These are phyloP conservation scores for Theileria equi DNA, from an alignment of 169 alveolate genomes.

Conservation along the genomic window DNA sequence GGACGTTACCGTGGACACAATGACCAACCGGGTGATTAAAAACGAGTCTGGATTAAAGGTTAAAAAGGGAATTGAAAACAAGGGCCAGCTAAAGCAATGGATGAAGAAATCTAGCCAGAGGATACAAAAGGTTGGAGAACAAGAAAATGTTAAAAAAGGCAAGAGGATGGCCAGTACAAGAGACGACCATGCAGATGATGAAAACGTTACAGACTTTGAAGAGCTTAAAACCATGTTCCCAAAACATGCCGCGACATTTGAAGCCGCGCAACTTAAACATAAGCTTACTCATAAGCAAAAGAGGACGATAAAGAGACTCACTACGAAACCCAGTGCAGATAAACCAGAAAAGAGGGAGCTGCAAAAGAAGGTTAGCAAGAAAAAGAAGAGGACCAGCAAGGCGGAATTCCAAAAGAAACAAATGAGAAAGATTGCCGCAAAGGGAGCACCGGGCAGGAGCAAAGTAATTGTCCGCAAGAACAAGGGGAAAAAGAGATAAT, in stretches of 20 bases:
- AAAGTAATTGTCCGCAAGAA: slow-evolving; percentile 50
- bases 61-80: slow-evolving; percentile 21
- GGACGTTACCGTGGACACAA: slow-evolving; percentile 52
- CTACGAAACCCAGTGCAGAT: slow-evolving; percentile 27
- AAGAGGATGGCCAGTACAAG: neutral
- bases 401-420: slow-evolving; percentile 48
- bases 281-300: slow-evolving; percentile 56
- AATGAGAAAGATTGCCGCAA: slow-evolving; percentile 32
- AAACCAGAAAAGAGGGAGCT: slow-evolving; percentile 1
- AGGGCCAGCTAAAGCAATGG: slow-evolving; percentile 60
- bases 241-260: slow-evolving; percentile 47
- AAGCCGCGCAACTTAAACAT: slow-evolving; percentile 35
- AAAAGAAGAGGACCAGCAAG: slow-evolving; percentile 27
- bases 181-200: neutral
- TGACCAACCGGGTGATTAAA: slow-evolving; percentile 44
- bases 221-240: slow-evolving; percentile 64
- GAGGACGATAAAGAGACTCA: slow-evolving; percentile 46
- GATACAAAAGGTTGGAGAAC: slow-evolving; percentile 61
- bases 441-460: slow-evolving; percentile 60
- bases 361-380: neutral
- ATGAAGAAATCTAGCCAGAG: slow-evolving; percentile 44
- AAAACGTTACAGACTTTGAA: slow-evolving; percentile 14
- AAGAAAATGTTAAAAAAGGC: slow-evolving; percentile 18
- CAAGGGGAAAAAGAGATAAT: no score
- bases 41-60: slow-evolving; percentile 32